Evolutionary conservation across 2,329 filamentous ascomycete genomes (phyloP).

Genomic region (Cercospora nicotianae): DNA sequence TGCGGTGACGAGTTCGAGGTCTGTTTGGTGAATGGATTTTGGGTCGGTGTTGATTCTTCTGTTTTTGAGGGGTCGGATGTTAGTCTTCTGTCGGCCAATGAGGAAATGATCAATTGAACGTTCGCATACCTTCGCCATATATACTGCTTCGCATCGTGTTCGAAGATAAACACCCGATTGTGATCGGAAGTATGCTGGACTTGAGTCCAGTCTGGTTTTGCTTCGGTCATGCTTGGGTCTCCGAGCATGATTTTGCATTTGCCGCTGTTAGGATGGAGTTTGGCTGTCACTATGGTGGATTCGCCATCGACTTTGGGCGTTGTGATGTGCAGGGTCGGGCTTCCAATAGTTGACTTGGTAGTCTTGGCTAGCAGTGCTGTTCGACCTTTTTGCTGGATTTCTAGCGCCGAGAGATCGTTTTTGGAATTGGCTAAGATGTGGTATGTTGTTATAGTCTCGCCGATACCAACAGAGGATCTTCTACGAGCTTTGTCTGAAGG

Average conservation of each 20-base stretch:
- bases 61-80: too few species aligned
- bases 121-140: slow-evolving; percentile 3
- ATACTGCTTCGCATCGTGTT: not conserved
- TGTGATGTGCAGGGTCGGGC: not conserved
- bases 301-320: slow-evolving; percentile 14
- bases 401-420: not conserved
- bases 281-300: not conserved
- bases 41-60: not conserved
- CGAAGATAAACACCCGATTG: not conserved
- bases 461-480: not conserved
- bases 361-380: not conserved
- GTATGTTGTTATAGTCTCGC: slow-evolving; percentile 4
- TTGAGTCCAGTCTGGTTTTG: not conserved
- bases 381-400: slow-evolving; percentile 11
- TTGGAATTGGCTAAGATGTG: slow-evolving; percentile 8
- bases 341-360: not conserved
- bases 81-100: not conserved
- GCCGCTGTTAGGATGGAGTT: not conserved
- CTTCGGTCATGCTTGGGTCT: not conserved
- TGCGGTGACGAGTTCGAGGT: slow-evolving; percentile 4
- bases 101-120: too few species aligned
- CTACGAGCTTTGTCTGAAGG: not conserved
- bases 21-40: not conserved
- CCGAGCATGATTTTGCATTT: slow-evolving; percentile 11
- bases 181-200: not conserved